Evolutionary conservation across 2,329 filamentous ascomycete genomes (phyloP).

Genomic region (Penicillium sp.): DNA sequence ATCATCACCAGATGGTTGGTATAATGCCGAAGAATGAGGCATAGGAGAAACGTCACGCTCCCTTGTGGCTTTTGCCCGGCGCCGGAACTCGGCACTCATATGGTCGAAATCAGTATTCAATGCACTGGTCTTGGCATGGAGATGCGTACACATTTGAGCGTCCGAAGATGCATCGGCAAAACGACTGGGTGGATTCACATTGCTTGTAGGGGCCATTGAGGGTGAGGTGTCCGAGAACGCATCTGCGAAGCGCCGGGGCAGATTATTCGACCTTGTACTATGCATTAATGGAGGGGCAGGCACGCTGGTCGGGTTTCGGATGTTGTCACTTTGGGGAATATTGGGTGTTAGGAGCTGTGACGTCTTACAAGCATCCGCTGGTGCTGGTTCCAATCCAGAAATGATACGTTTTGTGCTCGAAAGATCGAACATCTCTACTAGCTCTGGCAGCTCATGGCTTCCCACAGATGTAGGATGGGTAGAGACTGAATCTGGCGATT

Average conservation of each 20-base stretch:
- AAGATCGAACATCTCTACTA: constrained; percentile 1
- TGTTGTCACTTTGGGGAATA: neutral
- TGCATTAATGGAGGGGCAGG: neutral
- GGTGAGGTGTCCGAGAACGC: neutral
- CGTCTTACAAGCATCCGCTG: neutral
- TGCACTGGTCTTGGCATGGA: constrained; percentile 30
- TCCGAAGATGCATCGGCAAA: constrained; percentile 4
- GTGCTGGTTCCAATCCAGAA: neutral
- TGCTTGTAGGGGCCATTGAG: neutral
- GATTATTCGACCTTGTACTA: neutral
- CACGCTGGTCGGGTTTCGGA: neutral
- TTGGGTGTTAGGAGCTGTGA: neutral
- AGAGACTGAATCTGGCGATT: constrained; percentile 21
- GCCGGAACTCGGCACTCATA: constrained; percentile 43
- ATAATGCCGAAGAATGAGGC: constrained; percentile 64
- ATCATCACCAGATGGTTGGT: constrained; percentile 53
- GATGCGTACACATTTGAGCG: neutral
- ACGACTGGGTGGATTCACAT: neutral
- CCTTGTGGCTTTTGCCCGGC: constrained; percentile 56
- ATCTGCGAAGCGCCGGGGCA: neutral
- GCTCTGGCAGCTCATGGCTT: constrained; percentile 1
- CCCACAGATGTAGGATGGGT: constrained; percentile 24
- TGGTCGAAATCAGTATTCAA: constrained; percentile 26
- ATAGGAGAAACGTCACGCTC: constrained; percentile 64
- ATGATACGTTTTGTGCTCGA: neutral